These are phyloP conservation scores for Penicillium psychrofluorescens DNA, from an alignment of 495 filamentous ascomycete species.

Conservation along the genomic window DNA sequence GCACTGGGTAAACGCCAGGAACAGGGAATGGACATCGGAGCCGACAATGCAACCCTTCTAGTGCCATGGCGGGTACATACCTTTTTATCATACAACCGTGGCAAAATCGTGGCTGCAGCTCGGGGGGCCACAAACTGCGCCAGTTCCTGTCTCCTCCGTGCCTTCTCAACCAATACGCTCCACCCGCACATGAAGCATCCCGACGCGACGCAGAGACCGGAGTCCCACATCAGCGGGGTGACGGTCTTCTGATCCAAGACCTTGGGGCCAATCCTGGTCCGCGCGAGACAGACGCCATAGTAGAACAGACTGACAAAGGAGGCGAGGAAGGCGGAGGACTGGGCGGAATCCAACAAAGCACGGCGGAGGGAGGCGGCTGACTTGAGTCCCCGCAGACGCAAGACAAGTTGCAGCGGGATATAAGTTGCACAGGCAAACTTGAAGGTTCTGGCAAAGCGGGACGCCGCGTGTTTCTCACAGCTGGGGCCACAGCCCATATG, in stretches of 20 bases:
- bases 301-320: slow-evolving; percentile 79
- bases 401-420: slow-evolving; percentile 64
- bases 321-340: slow-evolving; percentile 78
- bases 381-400: slow-evolving; percentile 52
- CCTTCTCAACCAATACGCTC: slow-evolving; percentile 72
- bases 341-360: slow-evolving; percentile 53
- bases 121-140: slow-evolving; percentile 81
- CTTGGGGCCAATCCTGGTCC: slow-evolving; percentile 71
- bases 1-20: slow-evolving; percentile 5
- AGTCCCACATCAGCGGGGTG: slow-evolving; percentile 54
- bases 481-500: slow-evolving; percentile 72
- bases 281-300: slow-evolving; percentile 78
- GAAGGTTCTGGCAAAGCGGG: slow-evolving; percentile 65
- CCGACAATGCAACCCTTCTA: slow-evolving; percentile 18
- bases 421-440: slow-evolving; percentile 73
- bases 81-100: slow-evolving; percentile 61
- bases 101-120: slow-evolving; percentile 70
- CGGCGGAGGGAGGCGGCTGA: slow-evolving; percentile 24
- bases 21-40: slow-evolving; percentile 1
- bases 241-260: slow-evolving; percentile 49
- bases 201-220: slow-evolving; percentile 64
- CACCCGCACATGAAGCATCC: slow-evolving; percentile 80
- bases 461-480: slow-evolving; percentile 73
- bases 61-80: slow-evolving; percentile 28
- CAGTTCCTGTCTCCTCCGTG: slow-evolving; percentile 65